Evolutionary conservation across 176 grass and related monocot genomes (phyloP).

Genomic region (bread wheat (Triticum aestivum)): IWGSC_CS_RefSeq_v2.1 NC_057813.1:713285533-713286032

Average conservation of each 20-base stretch:
- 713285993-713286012: neutral
- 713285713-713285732: neutral
- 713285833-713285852: neutral
- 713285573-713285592: neutral
- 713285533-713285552: neutral
- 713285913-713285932: no score
- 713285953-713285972: no score
- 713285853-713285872: neutral
- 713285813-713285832: neutral
- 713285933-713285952: no score
- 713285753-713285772: neutral
- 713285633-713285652: neutral
- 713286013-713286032: neutral
- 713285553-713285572: neutral
- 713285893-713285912: no score
- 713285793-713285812: neutral
- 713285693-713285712: rapidly evolving
- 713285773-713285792: neutral
- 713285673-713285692: neutral
- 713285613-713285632: neutral
- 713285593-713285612: neutral
- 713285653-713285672: neutral
- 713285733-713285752: neutral
- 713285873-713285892: no score
- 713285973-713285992: neutral